A percentile compares a stretch with the other conserved stretches of the same genome.
phyloP scores from a whole-genome alignment of 164 flowering plant genomes.

The Sextonia rubra region DNA sequence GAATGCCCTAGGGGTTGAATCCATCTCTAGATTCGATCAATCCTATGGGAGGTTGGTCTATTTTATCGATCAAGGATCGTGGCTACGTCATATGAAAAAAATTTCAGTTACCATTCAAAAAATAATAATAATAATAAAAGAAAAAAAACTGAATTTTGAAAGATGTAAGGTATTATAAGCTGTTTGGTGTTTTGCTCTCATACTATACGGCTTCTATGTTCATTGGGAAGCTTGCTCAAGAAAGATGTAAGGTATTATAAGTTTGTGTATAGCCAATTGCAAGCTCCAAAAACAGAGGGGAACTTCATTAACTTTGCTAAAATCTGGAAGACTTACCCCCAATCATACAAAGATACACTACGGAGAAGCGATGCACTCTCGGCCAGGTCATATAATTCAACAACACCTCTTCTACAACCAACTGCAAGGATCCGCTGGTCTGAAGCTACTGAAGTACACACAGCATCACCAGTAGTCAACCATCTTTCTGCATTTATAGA shows the following conservation, averaged over 20 bases:
- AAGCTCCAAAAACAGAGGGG: background rate
- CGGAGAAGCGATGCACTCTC: constrained; percentile 73
- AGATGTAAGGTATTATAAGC: background rate
- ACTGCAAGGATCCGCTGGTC: constrained; percentile 92
- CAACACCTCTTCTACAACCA: constrained; percentile 80
- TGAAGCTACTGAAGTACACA: constrained; percentile 73
- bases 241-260: background rate
- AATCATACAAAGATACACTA: constrained; percentile 78
- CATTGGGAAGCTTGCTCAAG: too few species aligned
- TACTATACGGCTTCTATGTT: too few species aligned
- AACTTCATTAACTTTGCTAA: background rate
- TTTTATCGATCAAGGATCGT: too few species aligned
- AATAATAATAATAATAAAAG: too few species aligned
- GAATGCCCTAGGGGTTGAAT: too few species aligned
- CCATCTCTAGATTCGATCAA: too few species aligned
- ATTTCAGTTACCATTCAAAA: too few species aligned
- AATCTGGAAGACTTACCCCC: constrained; percentile 70
- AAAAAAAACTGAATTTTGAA: too few species aligned
- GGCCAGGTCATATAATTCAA: constrained; percentile 79
- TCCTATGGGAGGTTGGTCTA: too few species aligned
- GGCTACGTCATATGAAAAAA: too few species aligned
- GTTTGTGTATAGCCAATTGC: background rate
- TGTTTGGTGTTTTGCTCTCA: too few species aligned
- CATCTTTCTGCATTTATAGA: constrained; percentile 62
- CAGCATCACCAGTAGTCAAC: constrained; percentile 68